Base-by-base conservation (phyloP, 2,329 filamentous ascomycete species). In the Penicillium sp. region DNA sequence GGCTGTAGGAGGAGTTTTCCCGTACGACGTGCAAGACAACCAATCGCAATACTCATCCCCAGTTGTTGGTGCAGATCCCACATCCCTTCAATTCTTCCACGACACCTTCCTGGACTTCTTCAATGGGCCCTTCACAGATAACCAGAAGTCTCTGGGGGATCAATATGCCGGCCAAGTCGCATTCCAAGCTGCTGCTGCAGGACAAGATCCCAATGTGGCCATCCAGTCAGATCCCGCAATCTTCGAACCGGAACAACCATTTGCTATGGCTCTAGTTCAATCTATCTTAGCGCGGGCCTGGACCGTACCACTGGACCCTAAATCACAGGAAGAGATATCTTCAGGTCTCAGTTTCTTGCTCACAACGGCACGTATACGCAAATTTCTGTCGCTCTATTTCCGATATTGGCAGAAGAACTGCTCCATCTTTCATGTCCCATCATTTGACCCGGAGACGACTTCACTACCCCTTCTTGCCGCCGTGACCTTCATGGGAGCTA, bases 391-490 rank as follows among this genome's bases (percentile, higher is more conserved):
- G 1, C 62, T 77, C 3, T 80, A 78, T 50, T 79, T 79, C 52
- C 71, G 72, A 33, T 74, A 72, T 52, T 79, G 77, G 72, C 77
- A 80, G 29, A 71, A 71, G 2, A 77, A 76, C 51, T 77, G 73
- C 51, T 64, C 76, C 0, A 74, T 80, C 24, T 61, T 80, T 4
- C 77, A 80, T 57, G 56, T 62, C 8, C 70, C 74, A 5, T 71
- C 75, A 0, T 79, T 80, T 48, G 67, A 76, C 51, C 66, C 72
- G 2, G 69, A 76, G 13, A 66, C 65, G 1, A 68, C 69, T 3
- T 63, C 74, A 2, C 56, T 74, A 26, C 67, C 72, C 1, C 61
- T 81, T 5, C 64, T 81, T 4, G 67, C 75, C 1, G 67, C 73
- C 1, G 62, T 80, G 5, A 63, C 71, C 0, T 71, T 79, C 48